Evolutionary conservation across 2,329 filamentous ascomycete species (phyloP).

Genomic region (Neurospora sp.): DNA sequence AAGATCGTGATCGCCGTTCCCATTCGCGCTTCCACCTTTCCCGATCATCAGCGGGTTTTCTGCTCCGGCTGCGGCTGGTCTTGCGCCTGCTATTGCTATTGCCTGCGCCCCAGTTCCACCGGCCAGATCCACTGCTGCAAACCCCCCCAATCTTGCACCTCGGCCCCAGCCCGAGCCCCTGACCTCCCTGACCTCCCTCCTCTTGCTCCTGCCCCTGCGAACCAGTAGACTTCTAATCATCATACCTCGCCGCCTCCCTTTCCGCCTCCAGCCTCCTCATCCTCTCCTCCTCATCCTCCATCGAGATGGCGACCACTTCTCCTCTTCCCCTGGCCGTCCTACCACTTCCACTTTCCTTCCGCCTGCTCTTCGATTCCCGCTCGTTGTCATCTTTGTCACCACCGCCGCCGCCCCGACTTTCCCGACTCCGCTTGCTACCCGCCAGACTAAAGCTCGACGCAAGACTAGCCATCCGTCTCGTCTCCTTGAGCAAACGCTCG

Average conservation of each 20-base stretch:
- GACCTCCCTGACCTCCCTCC: not conserved
- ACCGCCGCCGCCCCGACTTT: slow-evolving; percentile 37
- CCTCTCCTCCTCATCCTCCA: slow-evolving; percentile 42
- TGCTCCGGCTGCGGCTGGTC: not conserved
- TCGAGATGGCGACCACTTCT: slow-evolving; percentile 32
- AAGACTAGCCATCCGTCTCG: slow-evolving; percentile 52
- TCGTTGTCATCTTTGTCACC: slow-evolving; percentile 24
- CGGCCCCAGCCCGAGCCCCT: not conserved
- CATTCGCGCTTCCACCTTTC: not conserved
- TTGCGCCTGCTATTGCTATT: not conserved
- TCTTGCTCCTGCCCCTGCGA: not conserved
- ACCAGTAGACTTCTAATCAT: slow-evolving; percentile 9
- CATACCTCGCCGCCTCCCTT: slow-evolving; percentile 41
- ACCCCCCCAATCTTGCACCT: not conserved
- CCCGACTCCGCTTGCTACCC: slow-evolving; percentile 41
- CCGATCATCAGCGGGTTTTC: not conserved
- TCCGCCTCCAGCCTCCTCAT: slow-evolving; percentile 50
- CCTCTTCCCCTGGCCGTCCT: slow-evolving; percentile 37
- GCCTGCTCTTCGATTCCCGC: slow-evolving; percentile 27
- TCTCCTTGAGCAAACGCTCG: slow-evolving; percentile 58
- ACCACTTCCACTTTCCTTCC: slow-evolving; percentile 24
- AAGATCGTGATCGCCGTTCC: not conserved
- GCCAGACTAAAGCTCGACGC: slow-evolving; percentile 26
- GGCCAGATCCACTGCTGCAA: not conserved
- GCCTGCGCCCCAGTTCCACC: not conserved